Base-by-base conservation (phyloP, 2,329 filamentous ascomycete genomes). In the Neonectria punicea region DNA sequence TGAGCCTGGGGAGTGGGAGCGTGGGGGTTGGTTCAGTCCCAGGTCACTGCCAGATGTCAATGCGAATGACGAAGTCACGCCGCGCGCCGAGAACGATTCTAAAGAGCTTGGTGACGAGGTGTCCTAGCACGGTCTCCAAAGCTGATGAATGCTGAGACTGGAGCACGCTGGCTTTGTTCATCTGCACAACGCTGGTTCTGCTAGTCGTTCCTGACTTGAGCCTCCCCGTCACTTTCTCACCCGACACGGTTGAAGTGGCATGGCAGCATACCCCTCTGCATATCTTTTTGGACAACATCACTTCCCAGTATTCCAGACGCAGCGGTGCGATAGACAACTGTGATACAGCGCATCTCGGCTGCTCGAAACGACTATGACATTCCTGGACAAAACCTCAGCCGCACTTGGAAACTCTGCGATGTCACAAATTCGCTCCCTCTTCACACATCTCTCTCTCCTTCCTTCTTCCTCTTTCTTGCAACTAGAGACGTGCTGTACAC, bases 11-110 rank as follows among this genome's bases (percentile, higher is more conserved):
- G 78, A 89, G 50, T 97, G 93, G 94, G 93, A 97, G 71, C 82
- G 83, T n/a, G 94, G 94, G 4, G 94, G 94, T 1, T 97, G 93
- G 93, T 96, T 97, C 56, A 61, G 58, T 11, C 43, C 70, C 7
- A 70, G 68, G 50, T 49, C 69, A 3, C 44, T 46, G 1, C 44
- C 67, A 8, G 67, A 63, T 1, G 58, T 61, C 30, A 63, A 28
- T 5, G 54, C 66, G 1, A 73, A 70, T 49, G 72, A 74, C 41
- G 68, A 75, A 9, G 67, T 58, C 2, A 78, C 76, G 10, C 76
- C 76, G 9, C 76, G 57, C 34, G 73, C 72, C 5, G 73, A 75
- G 32, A 63, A 70, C 20, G 43, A 61, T 20, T 36, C 46, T 20
- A 73, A 71, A 11, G 63, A 73, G 32, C 64, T 73, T 7, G 68